Evolutionary conservation across 1,139 yeast species (phyloP), one percentile per base, ranked within the genome.

Genomic region (Blastobotrys capitulatus): DNA sequence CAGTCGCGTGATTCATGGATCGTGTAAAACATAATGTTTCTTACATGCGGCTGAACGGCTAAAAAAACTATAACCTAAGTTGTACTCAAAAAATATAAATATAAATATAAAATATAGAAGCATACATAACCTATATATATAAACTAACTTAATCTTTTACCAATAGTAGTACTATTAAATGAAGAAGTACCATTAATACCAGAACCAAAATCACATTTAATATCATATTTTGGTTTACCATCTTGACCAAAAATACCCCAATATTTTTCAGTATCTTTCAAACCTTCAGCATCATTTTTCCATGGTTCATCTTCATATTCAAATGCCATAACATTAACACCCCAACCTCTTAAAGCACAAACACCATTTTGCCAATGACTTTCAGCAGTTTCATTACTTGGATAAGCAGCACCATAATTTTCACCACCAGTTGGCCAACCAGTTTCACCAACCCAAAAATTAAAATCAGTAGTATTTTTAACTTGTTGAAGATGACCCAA

Each of bases 341-440:
- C 97, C 95, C 96, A 88, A 53, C 83, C 95, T 76, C 96, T 85
- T 66, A 89, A 80, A 55, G 89, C 95, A 73, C 97, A 89, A 61
- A 90, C 75, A 58, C 87, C 95, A 62, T 86, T 79, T 69, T 82
- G 79, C 95, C 95, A 92, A 80, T 76, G 89, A 61, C 70, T 68
- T 65, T 76, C 74, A 54, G 97, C 97, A 64, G 87, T 88, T 44
- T 68, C 75, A 52, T 80, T 76, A 61, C 82, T 69, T 61, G 97
- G 96, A 9, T 50, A 56, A 26, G 71, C 42, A 2, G 46, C 52
- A 65, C 81, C 68, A 62, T 72, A 89, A 67, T 75, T 71, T 57
- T 88, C 81, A 69, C 98, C 98, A 12, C 76, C 82, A 42, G 96
- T 80, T 66, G 97, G 96, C 96, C 97, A 90, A 61, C 97, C 98